Conservation (phyloP, 1,139 yeast genomes). For the Torulaspora pretoriensis region DNA sequence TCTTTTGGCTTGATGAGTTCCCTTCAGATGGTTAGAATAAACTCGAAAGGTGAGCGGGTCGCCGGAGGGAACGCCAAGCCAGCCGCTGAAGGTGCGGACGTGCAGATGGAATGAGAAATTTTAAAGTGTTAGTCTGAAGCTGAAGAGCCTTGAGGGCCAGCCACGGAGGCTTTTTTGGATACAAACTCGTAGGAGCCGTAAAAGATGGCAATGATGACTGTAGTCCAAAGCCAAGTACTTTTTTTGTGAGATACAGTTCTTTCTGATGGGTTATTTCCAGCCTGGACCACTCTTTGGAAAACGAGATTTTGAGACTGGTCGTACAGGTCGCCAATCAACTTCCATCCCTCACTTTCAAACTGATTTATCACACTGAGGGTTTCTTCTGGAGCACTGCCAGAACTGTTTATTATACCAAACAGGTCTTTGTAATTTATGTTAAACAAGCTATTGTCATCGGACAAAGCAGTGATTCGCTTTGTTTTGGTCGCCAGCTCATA, state of each 20-base stretch:
- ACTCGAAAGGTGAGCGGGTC: conserved; percentile 27
- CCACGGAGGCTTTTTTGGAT: neutral
- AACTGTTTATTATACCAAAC: conserved; percentile 27
- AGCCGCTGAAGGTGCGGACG: conserved; percentile 6
- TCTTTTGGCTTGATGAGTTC: conserved; percentile 73
- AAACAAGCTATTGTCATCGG: conserved; percentile 16
- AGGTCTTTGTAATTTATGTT: conserved; percentile 26
- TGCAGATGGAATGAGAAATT: conserved; percentile 11
- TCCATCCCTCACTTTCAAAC: conserved; percentile 27
- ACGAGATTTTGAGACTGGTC: conserved; percentile 17
- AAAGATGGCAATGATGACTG: neutral
- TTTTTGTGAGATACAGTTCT: neutral
- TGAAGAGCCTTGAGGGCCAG: neutral
- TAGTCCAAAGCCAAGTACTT: conserved; percentile 3
- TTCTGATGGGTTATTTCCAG: neutral
- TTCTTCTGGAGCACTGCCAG: conserved; percentile 25
- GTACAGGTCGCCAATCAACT: conserved; percentile 23
- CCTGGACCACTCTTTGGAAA: conserved; percentile 13
- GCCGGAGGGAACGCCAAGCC: conserved; percentile 23
- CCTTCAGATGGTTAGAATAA: conserved; percentile 42
- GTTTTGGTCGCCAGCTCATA: conserved; percentile 17
- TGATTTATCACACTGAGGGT: conserved; percentile 19
- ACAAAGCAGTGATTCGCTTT: conserved; percentile 9
- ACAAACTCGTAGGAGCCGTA: neutral
- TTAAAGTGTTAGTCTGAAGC: neutral